A percentile compares a stretch with the other conserved stretches of the same genome.
These are phyloP conservation scores for Orbilia ellipsospora DNA, from an alignment of 2,329 filamentous ascomycete genomes.

Conservation along the genomic window DNA sequence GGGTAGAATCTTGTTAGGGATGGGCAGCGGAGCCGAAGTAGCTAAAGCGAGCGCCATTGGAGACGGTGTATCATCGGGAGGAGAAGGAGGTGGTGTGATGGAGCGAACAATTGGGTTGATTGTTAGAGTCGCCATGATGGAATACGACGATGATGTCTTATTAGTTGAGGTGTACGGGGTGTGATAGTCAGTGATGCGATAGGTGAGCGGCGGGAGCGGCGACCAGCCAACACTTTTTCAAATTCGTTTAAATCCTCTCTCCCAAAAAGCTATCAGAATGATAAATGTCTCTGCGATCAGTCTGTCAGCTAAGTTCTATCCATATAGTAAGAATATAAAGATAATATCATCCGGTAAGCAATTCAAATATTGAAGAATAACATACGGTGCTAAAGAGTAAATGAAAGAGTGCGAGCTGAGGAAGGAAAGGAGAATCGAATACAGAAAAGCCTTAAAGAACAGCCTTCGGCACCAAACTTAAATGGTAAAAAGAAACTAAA, in stretches of 20 bases:
- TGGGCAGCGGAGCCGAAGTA: slow-evolving; percentile 58
- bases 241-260: too few species aligned
- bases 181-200: neutral
- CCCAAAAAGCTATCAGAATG: too few species aligned
- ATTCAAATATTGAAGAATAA: too few species aligned
- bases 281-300: too few species aligned
- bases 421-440: too few species aligned
- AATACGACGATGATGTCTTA: slow-evolving; percentile 54
- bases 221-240: neutral
- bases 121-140: slow-evolving; percentile 51
- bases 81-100: slow-evolving; percentile 62
- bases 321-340: too few species aligned
- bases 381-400: too few species aligned
- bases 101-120: slow-evolving; percentile 59
- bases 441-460: neutral
- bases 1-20: slow-evolving; percentile 60
- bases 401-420: neutral
- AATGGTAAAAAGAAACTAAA: too few species aligned
- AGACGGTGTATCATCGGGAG: slow-evolving; percentile 52
- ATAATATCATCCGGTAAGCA: too few species aligned
- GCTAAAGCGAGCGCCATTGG: slow-evolving; percentile 57
- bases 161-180: slow-evolving; percentile 39
- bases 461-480: too few species aligned
- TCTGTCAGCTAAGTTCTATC: too few species aligned
- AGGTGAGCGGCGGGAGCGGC: neutral